A percentile compares a stretch with the other conserved stretches of the same genome.
These are phyloP conservation scores for Backusella circina DNA, from an alignment of 192 early-diverging fungal species.

Conservation along the genomic window DNA sequence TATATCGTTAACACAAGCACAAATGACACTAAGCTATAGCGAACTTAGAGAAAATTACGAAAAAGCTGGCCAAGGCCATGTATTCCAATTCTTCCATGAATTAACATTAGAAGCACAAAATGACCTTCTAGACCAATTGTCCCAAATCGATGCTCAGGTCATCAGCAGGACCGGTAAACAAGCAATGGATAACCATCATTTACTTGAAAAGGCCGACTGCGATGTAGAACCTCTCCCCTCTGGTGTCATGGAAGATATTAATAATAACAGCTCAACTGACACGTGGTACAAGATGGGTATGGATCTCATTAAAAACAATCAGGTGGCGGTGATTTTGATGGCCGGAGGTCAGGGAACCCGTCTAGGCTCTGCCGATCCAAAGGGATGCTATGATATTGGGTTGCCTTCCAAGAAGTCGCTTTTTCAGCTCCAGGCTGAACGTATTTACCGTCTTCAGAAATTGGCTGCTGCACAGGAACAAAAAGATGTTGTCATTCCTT, in stretches of 20 bases:
- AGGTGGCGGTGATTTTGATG: constrained; percentile 89
- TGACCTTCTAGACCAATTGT: constrained; percentile 61
- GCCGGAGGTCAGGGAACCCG: constrained; percentile 86
- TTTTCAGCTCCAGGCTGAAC: constrained; percentile 89
- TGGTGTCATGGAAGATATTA: constrained; percentile 51
- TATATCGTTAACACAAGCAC: background rate
- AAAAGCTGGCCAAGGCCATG: constrained; percentile 78
- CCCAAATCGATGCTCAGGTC: constrained; percentile 65
- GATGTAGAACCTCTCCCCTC: constrained; percentile 74
- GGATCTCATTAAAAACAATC: constrained; percentile 67
- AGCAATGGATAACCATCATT: constrained; percentile 51
- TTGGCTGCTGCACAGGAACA: constrained; percentile 30
- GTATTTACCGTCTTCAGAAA: constrained; percentile 79
- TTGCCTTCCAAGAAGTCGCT: constrained; percentile 84
- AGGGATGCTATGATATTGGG: constrained; percentile 91
- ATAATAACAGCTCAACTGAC: constrained; percentile 32
- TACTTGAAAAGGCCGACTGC: constrained; percentile 44
- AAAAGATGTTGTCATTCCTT: constrained; percentile 63
- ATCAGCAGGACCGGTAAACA: constrained; percentile 70
- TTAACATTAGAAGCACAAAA: constrained; percentile 54
- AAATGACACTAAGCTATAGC: background rate
- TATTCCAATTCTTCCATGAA: constrained; percentile 75
- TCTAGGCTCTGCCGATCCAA: constrained; percentile 72
- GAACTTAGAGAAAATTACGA: constrained; percentile 36
- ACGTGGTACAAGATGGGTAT: constrained; percentile 69